Evolutionary conservation across 1,139 yeast species (phyloP), one percentile per base, ranked within the genome.

Genomic region (Taiozyma onychis): DNA sequence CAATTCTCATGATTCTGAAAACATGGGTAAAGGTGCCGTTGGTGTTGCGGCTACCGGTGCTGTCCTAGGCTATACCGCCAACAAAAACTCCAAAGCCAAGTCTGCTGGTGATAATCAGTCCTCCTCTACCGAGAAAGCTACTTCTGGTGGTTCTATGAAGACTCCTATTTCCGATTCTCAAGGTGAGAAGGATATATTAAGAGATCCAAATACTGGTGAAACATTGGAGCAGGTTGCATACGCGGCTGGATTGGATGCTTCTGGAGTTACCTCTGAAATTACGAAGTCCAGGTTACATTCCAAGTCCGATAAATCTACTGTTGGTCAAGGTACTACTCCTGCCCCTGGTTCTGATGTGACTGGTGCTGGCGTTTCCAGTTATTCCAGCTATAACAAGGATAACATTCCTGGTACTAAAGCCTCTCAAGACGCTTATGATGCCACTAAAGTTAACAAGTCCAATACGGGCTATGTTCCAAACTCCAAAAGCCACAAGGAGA

Each of bases 181-280:
- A 18, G 26, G 26, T 39, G 11, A 22, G 18, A n/a, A 4, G 4
- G 30, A 39, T 39, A 4, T 7, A 1, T 22, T 22, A 9, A 22
- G 28, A 22, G 28, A 39, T 39, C 28, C 43, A 24, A 14, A 41
- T 10, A 24, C 41, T 9, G 34, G 43, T 27, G 37, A 39, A 49
- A 26, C 39, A 7, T 24, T 41, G 27, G 32, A 43, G 6, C 41
- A 46, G 16, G 45, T 46, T 30, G 52, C 44, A 7, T 46, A 45
- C 41, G 49, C 51, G 26, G 56, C 56, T 41, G 56, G 50, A 5
- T 22, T 44, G 28, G 57, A 54, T 43, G 55, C 54, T 16, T 44
- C 56, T 43, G 57, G 55, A 44, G 55, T 53, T 10, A 51, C 52
- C n/a, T 47, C 50, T n/a, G 43, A 51, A 18, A 27, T 37, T 27